Evolutionary conservation across 169 alveolate genomes (phyloP).

Genomic region (Eimeria mitis): DNA sequence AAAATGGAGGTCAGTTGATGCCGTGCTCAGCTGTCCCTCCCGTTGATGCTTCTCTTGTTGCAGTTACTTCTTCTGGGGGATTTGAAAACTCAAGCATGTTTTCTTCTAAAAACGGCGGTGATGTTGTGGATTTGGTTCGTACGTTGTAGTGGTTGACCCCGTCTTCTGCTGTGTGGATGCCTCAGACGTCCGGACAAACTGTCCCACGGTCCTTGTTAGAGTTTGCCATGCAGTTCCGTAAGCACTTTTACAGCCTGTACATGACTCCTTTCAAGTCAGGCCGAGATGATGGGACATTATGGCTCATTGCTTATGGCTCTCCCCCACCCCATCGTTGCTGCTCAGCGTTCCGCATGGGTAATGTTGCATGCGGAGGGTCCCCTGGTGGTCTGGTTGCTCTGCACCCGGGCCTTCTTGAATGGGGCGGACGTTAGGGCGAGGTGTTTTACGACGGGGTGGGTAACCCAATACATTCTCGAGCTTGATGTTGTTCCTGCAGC

Average conservation of each 20-base stretch:
- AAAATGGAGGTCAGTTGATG: conserved; percentile 63
- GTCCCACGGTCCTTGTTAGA: conserved; percentile 60
- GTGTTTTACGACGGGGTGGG: background rate
- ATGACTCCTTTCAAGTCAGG: background rate
- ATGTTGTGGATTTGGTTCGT: background rate
- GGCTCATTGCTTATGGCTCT: background rate
- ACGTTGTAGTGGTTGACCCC: background rate
- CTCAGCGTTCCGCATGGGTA: background rate
- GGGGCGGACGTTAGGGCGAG: background rate
- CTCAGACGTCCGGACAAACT: conserved; percentile 61
- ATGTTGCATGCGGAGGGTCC: background rate
- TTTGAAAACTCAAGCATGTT: background rate
- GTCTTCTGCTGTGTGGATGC: background rate
- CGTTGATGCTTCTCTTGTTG: background rate
- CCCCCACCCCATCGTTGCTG: background rate
- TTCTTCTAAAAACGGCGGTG: background rate
- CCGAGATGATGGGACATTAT: background rate
- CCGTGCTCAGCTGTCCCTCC: background rate
- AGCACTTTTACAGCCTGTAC: background rate
- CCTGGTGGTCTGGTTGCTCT: background rate
- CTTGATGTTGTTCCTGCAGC: conserved; percentile 30
- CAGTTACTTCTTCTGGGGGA: background rate
- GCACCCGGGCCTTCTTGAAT: background rate
- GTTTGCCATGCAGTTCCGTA: conserved; percentile 73
- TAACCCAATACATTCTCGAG: background rate